Percentiles rank a stretch among this genome's conserved stretches.
Evolutionary conservation across 768 basidiomycete genomes (phyloP).

Genomic region (Chalciporus pseudorubinellus): DNA sequence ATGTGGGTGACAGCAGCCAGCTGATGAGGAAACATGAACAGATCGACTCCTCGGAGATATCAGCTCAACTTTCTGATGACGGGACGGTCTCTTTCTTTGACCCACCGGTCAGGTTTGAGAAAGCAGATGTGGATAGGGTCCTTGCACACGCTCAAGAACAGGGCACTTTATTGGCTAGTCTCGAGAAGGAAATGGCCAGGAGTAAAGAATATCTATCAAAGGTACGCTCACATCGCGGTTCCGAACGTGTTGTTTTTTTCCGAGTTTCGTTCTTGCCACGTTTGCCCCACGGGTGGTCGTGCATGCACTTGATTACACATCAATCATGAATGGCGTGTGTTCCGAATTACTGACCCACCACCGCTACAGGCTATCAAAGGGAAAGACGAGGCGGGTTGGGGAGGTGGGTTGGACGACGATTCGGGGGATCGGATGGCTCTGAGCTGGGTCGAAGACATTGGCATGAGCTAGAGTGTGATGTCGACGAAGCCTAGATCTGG

Average conservation of each 20-base stretch:
- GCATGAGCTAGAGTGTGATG: conserved; percentile 13
- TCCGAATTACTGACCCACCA: background rate
- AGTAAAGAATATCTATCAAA: conserved; percentile 75
- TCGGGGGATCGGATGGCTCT: conserved; percentile 21
- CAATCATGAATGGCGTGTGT: too few species aligned
- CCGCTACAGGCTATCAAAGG: conserved; percentile 26
- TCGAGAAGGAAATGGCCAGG: conserved; percentile 42
- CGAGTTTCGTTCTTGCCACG: background rate
- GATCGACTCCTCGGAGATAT: conserved; percentile 73
- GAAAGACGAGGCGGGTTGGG: conserved; percentile 29
- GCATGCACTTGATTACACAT: background rate
- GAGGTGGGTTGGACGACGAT: conserved; percentile 28
- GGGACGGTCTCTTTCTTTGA: conserved; percentile 76
- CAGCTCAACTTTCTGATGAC: conserved; percentile 61
- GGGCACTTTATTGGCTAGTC: conserved; percentile 17
- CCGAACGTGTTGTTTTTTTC: background rate
- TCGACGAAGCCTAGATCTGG: too few species aligned
- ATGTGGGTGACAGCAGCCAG: background rate
- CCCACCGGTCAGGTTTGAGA: conserved; percentile 55
- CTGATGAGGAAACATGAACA: conserved; percentile 26
- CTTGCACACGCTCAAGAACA: conserved; percentile 55
- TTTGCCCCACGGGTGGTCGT: background rate
- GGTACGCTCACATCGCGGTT: conserved; percentile 36
- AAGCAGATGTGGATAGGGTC: conserved; percentile 58
- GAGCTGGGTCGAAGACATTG: conserved; percentile 29